Base-by-base conservation (phyloP, 108 stramenopile species). In the Nitzschia palea region DNA sequence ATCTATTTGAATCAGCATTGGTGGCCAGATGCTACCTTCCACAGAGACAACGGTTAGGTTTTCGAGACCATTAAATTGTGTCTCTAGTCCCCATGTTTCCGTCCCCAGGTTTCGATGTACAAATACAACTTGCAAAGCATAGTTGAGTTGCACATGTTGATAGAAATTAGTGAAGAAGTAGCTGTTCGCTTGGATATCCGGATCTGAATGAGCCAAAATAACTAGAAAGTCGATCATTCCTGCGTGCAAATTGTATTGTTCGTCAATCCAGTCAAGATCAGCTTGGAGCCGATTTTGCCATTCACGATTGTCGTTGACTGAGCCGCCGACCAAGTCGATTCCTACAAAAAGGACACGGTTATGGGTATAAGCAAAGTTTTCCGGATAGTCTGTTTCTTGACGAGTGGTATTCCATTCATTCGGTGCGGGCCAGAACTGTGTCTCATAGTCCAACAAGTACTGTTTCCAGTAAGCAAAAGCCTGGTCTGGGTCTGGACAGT, bases 311-410 rank as follows among this genome's bases (percentile, higher is more conserved):
- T 80, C 62, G 45, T 80, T 74, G 0, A 67, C 53, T 8, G 35
- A 28, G 4, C 80, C 80, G 12, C 80, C 80, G 17, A 83, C 82
- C 69, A 86, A 60, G 40, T 86, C 77, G 58, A 89, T 66, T 30
- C 87, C 87, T 22, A 89, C 51, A 53, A 82, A 82, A 36, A 89
- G 36, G 1, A 84, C 65, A 9, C 71, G 28, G 27, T 65, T 70
- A 33, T 63, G 72, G 2, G 82, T 36, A 44, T 81, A 89, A 0
- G 81, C 74, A 70, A 79, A 89, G 33, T 89, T 86, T 59, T 84
- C 87, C 1, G 62, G 3, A 35, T 65, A 57, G 32, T 69, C 52
- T 1, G 71, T 52, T 33, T 27, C 44, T 29, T 73, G 55, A 15
- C 80, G 65, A 0, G 23, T 23, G 2, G 71, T 43, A 26, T 52